Evolutionary conservation across 805 yeast genomes (phyloP).

Genomic region (Sungouiella blattae): DNA sequence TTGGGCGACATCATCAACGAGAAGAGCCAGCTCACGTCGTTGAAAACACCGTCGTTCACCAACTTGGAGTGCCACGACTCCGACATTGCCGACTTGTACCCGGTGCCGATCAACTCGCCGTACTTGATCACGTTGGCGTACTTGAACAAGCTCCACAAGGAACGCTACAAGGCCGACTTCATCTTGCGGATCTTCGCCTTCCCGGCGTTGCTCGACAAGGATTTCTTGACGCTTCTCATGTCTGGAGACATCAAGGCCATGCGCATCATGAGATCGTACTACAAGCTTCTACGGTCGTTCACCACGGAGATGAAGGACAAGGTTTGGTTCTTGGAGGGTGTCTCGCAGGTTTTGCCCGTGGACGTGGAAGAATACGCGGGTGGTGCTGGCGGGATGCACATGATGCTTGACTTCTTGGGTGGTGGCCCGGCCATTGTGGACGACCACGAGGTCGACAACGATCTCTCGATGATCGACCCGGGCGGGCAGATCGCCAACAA

Average conservation of each 20-base stretch:
- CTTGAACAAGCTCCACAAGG: slow-evolving; percentile 77
- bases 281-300: slow-evolving; percentile 73
- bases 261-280: slow-evolving; percentile 88
- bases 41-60: slow-evolving; percentile 37
- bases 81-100: slow-evolving; percentile 80
- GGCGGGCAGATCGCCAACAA: slow-evolving; percentile 43
- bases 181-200: slow-evolving; percentile 85
- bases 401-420: slow-evolving; percentile 85
- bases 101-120: slow-evolving; percentile 79
- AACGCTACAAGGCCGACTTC: slow-evolving; percentile 79
- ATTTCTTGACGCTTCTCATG: slow-evolving; percentile 71
- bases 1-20: slow-evolving; percentile 66
- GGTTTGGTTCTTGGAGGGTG: slow-evolving; percentile 91
- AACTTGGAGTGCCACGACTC: slow-evolving; percentile 80
- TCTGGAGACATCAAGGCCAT: slow-evolving; percentile 84
- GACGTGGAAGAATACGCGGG: slow-evolving; percentile 91
- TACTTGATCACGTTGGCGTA: slow-evolving; percentile 85
- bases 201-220: slow-evolving; percentile 85
- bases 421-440: slow-evolving; percentile 50
- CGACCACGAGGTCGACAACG: slow-evolving; percentile 37
- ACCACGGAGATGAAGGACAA: slow-evolving; percentile 83
- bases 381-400: slow-evolving; percentile 83
- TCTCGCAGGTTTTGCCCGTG: slow-evolving; percentile 76
- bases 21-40: slow-evolving; percentile 23
- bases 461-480: slow-evolving; percentile 40